Evolutionary conservation across 352 stramenopile genomes (phyloP).

Genomic region (Globisporangium polare): DNA sequence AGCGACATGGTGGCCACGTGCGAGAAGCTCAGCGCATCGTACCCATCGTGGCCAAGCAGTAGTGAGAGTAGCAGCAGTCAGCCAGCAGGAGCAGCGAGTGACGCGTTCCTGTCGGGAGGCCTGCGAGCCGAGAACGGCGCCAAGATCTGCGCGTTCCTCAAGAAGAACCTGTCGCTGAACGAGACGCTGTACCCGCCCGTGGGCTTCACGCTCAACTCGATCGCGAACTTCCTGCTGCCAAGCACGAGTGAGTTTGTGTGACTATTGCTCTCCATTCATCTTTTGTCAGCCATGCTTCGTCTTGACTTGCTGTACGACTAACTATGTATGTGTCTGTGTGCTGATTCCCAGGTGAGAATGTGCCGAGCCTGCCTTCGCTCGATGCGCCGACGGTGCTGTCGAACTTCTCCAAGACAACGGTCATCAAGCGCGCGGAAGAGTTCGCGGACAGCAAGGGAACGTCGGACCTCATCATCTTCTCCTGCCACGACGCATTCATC

Average conservation of each 20-base stretch:
- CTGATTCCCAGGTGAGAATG: neutral
- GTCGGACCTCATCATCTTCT: conserved; percentile 82
- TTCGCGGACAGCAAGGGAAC: conserved; percentile 36
- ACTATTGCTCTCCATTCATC: neutral
- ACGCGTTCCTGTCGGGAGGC: conserved; percentile 15
- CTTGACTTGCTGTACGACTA: neutral
- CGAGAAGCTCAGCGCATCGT: conserved; percentile 57
- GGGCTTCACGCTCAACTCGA: conserved; percentile 50
- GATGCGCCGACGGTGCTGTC: conserved; percentile 49
- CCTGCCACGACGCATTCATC: conserved; percentile 93
- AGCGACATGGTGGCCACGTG: conserved; percentile 49
- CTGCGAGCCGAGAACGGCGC: conserved; percentile 39
- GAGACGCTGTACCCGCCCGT: conserved; percentile 77
- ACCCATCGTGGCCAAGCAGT: conserved; percentile 49
- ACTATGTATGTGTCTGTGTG: neutral
- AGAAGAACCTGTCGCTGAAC: conserved; percentile 71
- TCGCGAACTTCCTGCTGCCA: conserved; percentile 14
- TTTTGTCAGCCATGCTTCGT: no score
- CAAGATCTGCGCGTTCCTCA: conserved; percentile 73
- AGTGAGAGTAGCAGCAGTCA: conserved; percentile 3
- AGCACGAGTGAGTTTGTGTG: conserved; percentile 3
- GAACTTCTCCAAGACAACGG: conserved; percentile 65
- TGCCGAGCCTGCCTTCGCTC: neutral
- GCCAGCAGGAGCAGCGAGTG: conserved; percentile 11
- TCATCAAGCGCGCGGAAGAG: conserved; percentile 76